A percentile compares a stretch with the other conserved stretches of the same genome.
Evolutionary conservation across 108 stramenopile genomes (phyloP).

Genomic region (Cyclotella sp.): DNA sequence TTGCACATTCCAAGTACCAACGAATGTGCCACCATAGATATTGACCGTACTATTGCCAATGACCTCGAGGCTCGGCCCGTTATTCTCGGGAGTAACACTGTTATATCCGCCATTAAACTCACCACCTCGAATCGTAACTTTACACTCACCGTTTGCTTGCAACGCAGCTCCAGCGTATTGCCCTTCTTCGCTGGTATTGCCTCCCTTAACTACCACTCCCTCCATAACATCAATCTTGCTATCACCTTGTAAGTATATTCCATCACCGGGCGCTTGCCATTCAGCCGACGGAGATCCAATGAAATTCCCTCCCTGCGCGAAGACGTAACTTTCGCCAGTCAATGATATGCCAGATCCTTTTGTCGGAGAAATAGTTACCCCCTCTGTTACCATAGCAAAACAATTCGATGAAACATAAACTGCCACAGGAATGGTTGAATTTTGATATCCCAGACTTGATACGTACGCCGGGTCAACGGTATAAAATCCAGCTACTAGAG

Average conservation of each 20-base stretch:
- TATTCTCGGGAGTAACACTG: background rate
- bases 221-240: constrained; percentile 11
- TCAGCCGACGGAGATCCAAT: constrained; percentile 5
- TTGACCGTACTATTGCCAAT: background rate
- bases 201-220: background rate
- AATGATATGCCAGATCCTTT: constrained; percentile 11
- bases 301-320: constrained; percentile 9
- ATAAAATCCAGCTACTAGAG: background rate
- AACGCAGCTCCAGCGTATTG: constrained; percentile 7
- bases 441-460: background rate
- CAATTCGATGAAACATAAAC: background rate
- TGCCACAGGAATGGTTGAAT: background rate
- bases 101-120: background rate
- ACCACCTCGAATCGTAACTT: constrained; percentile 17
- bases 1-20: constrained; percentile 6
- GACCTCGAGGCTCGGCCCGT: background rate
- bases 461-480: constrained; percentile 9
- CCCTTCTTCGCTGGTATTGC: background rate
- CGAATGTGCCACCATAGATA: constrained; percentile 6
- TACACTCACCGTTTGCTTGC: background rate
- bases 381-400: constrained; percentile 11
- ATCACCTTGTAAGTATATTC: background rate
- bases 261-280: constrained; percentile 1
- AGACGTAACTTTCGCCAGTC: background rate
- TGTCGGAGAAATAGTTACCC: constrained; percentile 1